phyloP scores from a whole-genome alignment of 148 eudicot species.

The Heliosperma pusillum region DNA sequence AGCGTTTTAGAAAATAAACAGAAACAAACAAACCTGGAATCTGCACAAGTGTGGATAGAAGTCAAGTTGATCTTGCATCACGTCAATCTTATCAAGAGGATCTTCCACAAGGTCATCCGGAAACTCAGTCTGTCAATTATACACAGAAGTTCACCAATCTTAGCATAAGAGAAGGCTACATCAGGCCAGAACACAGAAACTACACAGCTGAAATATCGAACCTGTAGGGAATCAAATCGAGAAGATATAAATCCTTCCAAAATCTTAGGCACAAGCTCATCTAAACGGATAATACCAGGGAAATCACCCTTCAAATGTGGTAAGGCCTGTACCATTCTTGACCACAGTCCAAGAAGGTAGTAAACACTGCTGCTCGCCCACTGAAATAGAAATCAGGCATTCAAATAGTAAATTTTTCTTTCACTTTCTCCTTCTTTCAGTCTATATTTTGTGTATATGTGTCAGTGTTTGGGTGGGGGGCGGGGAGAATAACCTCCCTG shows the following conservation, averaged over 20 bases:
- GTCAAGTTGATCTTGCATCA: conserved; percentile 93
- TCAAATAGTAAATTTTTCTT: conserved; percentile 1
- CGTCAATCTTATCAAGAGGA: conserved; percentile 81
- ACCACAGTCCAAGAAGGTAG: conserved; percentile 91
- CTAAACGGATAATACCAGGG: conserved; percentile 49
- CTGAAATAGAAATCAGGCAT: conserved; percentile 32
- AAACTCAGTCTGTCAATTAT: conserved; percentile 46
- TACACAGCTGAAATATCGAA: conserved; percentile 17
- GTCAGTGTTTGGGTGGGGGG: neutral
- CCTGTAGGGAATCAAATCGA: conserved; percentile 80
- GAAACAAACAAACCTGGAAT: conserved; percentile 60
- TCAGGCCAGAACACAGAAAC: neutral
- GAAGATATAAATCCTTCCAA: conserved; percentile 85
- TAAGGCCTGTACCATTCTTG: conserved; percentile 76
- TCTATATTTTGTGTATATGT: neutral
- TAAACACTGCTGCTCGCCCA: conserved; percentile 96
- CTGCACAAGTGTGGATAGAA: conserved; percentile 74
- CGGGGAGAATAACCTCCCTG: neutral
- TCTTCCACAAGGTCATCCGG: conserved; percentile 76
- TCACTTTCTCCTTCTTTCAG: neutral
- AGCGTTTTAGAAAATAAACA: conserved; percentile 3
- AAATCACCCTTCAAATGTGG: conserved; percentile 71
- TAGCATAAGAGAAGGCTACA: conserved; percentile 8
- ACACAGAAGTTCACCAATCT: conserved; percentile 7
- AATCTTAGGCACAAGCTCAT: conserved; percentile 84